Conservation (phyloP, 1,139 yeast genomes). For the Candida labiduridarum region DNA sequence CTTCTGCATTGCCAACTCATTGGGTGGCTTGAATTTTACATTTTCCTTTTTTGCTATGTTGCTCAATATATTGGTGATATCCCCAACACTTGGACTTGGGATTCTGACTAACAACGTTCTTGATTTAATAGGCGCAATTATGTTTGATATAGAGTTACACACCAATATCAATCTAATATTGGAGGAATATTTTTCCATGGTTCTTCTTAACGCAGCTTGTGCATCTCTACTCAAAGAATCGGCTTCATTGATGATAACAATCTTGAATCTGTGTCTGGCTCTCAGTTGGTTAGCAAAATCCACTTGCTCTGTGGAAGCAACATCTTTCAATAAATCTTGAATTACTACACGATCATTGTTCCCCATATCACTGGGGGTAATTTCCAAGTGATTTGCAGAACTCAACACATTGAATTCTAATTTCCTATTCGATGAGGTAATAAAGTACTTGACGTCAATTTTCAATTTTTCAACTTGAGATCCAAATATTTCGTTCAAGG, state of each 20-base stretch:
- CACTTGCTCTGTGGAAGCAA: slow-evolving; percentile 94
- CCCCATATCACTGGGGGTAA: slow-evolving; percentile 97
- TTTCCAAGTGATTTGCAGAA: slow-evolving; percentile 87
- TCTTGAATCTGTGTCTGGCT: slow-evolving; percentile 76
- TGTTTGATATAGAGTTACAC: slow-evolving; percentile 87
- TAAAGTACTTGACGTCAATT: slow-evolving; percentile 85
- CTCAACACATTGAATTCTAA: slow-evolving; percentile 90
- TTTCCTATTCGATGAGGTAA: slow-evolving; percentile 70
- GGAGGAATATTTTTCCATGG: slow-evolving; percentile 95
- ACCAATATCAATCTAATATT: slow-evolving; percentile 83
- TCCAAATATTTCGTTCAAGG: slow-evolving; percentile 81
- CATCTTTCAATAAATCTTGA: slow-evolving; percentile 89
- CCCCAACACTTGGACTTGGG: slow-evolving; percentile 73
- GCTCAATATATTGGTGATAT: slow-evolving; percentile 55
- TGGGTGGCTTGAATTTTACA: slow-evolving; percentile 42
- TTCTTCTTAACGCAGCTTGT: slow-evolving; percentile 94
- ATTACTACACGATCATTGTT: slow-evolving; percentile 92
- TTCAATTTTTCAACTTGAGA: slow-evolving; percentile 78
- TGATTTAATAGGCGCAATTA: slow-evolving; percentile 91
- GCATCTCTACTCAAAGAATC: slow-evolving; percentile 93
- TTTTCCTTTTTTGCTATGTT: slow-evolving; percentile 61
- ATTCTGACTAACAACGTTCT: slow-evolving; percentile 86
- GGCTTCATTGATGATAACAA: slow-evolving; percentile 93
- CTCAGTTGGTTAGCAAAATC: slow-evolving; percentile 56
- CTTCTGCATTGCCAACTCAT: slow-evolving; percentile 35